Evolutionary conservation across 306 rosid genomes (phyloP).

Genomic region (Arachis hypogaea): DNA sequence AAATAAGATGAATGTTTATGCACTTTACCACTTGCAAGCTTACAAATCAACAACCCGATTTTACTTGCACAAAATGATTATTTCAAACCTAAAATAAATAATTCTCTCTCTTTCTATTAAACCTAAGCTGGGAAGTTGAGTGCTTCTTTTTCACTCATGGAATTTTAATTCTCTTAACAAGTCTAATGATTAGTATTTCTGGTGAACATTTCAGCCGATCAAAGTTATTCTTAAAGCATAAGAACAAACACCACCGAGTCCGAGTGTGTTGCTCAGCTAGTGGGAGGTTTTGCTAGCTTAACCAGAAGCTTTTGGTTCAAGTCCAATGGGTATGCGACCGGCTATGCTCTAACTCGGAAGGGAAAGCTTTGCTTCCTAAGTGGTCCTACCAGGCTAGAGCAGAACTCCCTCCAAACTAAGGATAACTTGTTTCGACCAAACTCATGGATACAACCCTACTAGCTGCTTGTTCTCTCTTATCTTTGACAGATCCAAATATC

Average conservation of each 20-base stretch:
- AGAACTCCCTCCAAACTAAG: no score
- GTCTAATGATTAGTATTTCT: background rate
- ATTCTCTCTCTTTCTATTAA: background rate
- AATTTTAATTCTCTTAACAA: background rate
- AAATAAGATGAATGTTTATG: no score
- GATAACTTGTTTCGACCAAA: background rate
- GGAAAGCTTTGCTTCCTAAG: no score
- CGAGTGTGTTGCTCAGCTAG: no score
- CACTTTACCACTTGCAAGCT: background rate
- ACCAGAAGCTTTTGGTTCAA: no score
- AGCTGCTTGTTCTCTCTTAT: conserved; percentile 20
- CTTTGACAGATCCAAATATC: conserved; percentile 17
- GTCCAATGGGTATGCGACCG: no score
- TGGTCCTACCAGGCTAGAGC: no score
- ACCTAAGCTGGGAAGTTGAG: background rate
- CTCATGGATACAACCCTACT: conserved; percentile 9
- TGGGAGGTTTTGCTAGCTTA: no score
- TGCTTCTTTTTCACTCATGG: background rate
- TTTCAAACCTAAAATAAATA: background rate
- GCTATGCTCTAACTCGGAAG: no score
- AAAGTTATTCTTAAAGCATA: conserved; percentile 7
- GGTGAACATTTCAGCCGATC: conserved; percentile 4
- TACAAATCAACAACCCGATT: background rate
- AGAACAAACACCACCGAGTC: background rate
- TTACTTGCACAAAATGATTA: background rate